phyloP scores from a whole-genome alignment of 495 filamentous ascomycete genomes.

The Hypoxylon perforatum region DNA sequence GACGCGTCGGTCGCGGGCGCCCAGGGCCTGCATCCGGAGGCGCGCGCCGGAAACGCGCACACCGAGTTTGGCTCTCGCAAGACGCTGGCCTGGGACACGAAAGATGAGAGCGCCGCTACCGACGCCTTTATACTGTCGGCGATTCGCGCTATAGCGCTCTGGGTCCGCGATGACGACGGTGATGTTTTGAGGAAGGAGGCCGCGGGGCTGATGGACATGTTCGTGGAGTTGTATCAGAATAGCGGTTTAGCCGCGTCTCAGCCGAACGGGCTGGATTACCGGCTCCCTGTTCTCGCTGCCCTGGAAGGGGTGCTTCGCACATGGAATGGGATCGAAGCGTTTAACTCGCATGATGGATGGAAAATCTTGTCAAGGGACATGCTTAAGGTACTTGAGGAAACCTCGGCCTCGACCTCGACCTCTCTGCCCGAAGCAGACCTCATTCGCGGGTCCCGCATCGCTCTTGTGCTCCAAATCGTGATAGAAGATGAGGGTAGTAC shows the following conservation, averaged over 20 bases:
- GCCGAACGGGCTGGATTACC: constrained; percentile 55
- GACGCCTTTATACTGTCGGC: constrained; percentile 63
- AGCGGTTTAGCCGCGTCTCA: constrained; percentile 29
- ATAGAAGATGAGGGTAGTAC: constrained; percentile 54
- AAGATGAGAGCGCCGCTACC: constrained; percentile 48
- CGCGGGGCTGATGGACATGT: constrained; percentile 66
- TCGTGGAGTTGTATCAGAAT: constrained; percentile 64
- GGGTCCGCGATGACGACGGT: constrained; percentile 73
- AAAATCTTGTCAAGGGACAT: constrained; percentile 58
- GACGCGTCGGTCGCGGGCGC: constrained; percentile 67
- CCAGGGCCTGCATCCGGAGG: constrained; percentile 62
- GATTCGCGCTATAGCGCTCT: constrained; percentile 64
- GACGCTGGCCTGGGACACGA: constrained; percentile 64
- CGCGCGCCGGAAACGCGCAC: constrained; percentile 46
- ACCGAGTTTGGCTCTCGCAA: constrained; percentile 49
- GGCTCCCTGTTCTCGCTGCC: constrained; percentile 62
- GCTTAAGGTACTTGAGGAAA: constrained; percentile 46
- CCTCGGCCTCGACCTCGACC: constrained; percentile 4
- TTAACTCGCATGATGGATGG: constrained; percentile 62
- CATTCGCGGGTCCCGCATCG: constrained; percentile 61
- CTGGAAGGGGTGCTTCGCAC: constrained; percentile 62
- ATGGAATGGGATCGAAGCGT: constrained; percentile 56
- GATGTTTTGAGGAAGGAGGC: constrained; percentile 63
- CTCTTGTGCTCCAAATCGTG: constrained; percentile 61
- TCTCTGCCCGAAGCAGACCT: constrained; percentile 45